Base-by-base conservation (phyloP, 2,329 filamentous ascomycete genomes). In the Penicillium rolfsii region DNA sequence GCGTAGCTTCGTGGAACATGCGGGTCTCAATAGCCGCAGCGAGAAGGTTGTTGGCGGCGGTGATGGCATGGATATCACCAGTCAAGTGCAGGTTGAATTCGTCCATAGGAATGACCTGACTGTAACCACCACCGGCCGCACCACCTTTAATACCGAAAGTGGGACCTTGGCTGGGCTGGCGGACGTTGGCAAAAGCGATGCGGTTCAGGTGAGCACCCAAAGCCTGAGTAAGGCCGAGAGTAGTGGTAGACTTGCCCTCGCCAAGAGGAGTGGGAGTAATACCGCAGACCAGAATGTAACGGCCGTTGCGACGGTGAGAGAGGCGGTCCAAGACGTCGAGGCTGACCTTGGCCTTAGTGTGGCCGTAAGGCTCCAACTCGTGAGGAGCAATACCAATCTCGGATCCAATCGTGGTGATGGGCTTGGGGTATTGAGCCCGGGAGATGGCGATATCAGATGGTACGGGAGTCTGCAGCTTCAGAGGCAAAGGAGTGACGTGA, bases 61-160 rank as follows among this genome's bases (percentile, higher is more conserved):
- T 93, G 73, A 99, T 95, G 67, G 95, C 95, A 77, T 99, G 95
- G 59, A 99, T 98, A 76, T 99, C 95, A 71, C 95, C 95, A 58
- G 95, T 99, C 72, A 99, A 81, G 77, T 99, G 95, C 74, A 99
- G 83, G 80, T 99, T 99, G 83, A 99, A 99, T 78, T 99, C 95
- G 71, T 99, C 95, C 95, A 99, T 99, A 61, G 95, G 95, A 71
- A 99, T 98, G 73, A 99, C 95, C 78, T 99, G 95, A 77, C 92
- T 97, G 86, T 98, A 99, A 41, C 95, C 95, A 77, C 95, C 95
- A 72, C 95, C 95, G 59, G 95, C 95, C 61, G 95, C 95, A 72
- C 95, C 95, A 64, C 95, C 95, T 84, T 99, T 99, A 84, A 99
- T 98, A 72, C 95, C 95, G 76, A 99, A 99, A 0, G 95, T 99